Percentiles rank a stretch among this genome's conserved stretches.
phyloP scores from a whole-genome alignment of 768 basidiomycete species.

The Pleurotus salmoneostramineus region DNA sequence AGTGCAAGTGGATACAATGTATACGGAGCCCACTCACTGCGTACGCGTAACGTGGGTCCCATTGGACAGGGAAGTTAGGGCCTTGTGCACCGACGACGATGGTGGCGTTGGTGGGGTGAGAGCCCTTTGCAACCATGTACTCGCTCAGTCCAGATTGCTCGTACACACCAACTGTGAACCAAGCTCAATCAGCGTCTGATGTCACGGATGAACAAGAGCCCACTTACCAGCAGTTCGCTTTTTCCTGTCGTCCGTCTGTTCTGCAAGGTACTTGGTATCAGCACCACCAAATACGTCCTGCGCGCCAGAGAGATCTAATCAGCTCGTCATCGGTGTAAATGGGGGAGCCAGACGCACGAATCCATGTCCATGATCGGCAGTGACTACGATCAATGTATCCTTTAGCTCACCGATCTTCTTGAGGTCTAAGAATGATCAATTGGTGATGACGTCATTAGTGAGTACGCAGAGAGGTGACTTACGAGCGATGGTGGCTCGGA shows the following conservation, averaged over 20 bases:
- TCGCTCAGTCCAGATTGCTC: constrained; percentile 34
- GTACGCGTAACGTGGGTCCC: constrained; percentile 38
- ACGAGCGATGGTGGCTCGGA: constrained; percentile 38
- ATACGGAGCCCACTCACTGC: constrained; percentile 20
- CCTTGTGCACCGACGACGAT: constrained; percentile 34
- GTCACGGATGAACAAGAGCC: not conserved
- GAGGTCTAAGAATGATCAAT: constrained; percentile 23
- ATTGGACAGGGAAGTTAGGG: constrained; percentile 40
- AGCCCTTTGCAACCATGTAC: constrained; percentile 33
- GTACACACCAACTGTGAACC: constrained; percentile 31
- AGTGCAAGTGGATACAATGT: not conserved
- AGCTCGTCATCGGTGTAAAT: not conserved
- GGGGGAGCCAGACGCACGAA: constrained; percentile 24
- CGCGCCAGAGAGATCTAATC: not conserved
- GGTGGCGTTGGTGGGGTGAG: constrained; percentile 33
- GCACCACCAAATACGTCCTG: constrained; percentile 41
- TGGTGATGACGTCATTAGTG: not conserved
- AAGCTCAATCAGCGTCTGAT: not conserved
- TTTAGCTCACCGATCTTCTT: constrained; percentile 38
- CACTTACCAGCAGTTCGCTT: constrained; percentile 26
- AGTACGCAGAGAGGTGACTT: constrained; percentile 10
- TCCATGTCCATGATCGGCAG: constrained; percentile 44
- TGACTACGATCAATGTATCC: constrained; percentile 38
- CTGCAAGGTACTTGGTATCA: constrained; percentile 32
- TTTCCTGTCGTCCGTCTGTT: constrained; percentile 26